Conservation (phyloP, 495 filamentous ascomycete species). For the Jackrogersella minutella region DNA sequence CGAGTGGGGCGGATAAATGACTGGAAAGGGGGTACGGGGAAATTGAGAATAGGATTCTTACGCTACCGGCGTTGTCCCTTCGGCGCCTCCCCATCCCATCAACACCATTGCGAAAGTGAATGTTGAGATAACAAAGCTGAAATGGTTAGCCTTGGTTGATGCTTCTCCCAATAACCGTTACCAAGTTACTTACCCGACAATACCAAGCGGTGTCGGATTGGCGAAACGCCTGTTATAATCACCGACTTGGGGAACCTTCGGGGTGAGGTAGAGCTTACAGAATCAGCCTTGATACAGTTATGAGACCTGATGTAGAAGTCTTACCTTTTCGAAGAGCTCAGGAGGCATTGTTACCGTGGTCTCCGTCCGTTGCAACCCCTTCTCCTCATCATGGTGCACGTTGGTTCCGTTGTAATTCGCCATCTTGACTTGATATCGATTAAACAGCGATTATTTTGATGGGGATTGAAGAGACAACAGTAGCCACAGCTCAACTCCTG, state of each 20-base stretch:
- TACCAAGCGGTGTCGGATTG: slow-evolving; percentile 62
- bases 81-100: slow-evolving; percentile 65
- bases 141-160: background rate
- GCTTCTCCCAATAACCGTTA: background rate
- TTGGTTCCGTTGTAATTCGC: slow-evolving; percentile 10
- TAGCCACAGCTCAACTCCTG: background rate
- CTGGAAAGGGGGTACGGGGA: background rate
- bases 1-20: slow-evolving; percentile 3
- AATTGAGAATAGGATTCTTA: slow-evolving; percentile 35
- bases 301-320: background rate
- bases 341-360: slow-evolving; percentile 59
- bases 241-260: slow-evolving; percentile 57
- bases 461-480: background rate
- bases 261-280: slow-evolving; percentile 59
- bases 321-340: slow-evolving; percentile 64
- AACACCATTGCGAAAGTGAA: slow-evolving; percentile 56
- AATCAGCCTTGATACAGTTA: background rate
- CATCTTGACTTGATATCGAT: slow-evolving; percentile 29
- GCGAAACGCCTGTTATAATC: slow-evolving; percentile 61
- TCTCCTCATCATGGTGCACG: slow-evolving; percentile 47
- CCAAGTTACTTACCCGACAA: slow-evolving; percentile 52
- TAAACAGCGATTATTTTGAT: background rate
- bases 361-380: slow-evolving; percentile 47
- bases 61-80: slow-evolving; percentile 57
- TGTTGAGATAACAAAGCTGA: slow-evolving; percentile 60